Conservation (phyloP, 2,329 filamentous ascomycete genomes). For the Talaromyces sp. region DNA sequence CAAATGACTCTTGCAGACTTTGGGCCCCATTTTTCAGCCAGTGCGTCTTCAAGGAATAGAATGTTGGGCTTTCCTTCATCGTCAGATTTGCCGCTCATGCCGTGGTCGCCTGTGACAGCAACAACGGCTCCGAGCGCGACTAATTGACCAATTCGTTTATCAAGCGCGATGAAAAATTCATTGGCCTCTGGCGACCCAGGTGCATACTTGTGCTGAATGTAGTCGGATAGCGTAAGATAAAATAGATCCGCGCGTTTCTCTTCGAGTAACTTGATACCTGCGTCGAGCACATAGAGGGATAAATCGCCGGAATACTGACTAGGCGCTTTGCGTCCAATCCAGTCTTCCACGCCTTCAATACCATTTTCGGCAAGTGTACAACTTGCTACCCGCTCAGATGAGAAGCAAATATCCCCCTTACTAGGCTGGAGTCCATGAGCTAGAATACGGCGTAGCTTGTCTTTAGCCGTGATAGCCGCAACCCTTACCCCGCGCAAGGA, state of each 20-base stretch:
- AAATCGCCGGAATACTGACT: slow-evolving; percentile 44
- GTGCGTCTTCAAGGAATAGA: slow-evolving; percentile 40
- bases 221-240: slow-evolving; percentile 47
- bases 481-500: slow-evolving; percentile 38
- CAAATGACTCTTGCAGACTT: slow-evolving; percentile 40
- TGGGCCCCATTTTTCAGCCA: slow-evolving; percentile 31
- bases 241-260: slow-evolving; percentile 41
- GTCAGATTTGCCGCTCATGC: slow-evolving; percentile 43
- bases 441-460: slow-evolving; percentile 45
- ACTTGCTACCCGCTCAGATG: slow-evolving; percentile 31
- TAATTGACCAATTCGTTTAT: slow-evolving; percentile 33
- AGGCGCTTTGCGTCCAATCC: slow-evolving; percentile 38
- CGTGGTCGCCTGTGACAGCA: slow-evolving; percentile 44
- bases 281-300: slow-evolving; percentile 45
- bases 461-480: slow-evolving; percentile 46
- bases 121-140: slow-evolving; percentile 36
- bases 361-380: slow-evolving; percentile 35
- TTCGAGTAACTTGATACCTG: slow-evolving; percentile 41
- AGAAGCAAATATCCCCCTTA: slow-evolving; percentile 40
- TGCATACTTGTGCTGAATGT: slow-evolving; percentile 45
- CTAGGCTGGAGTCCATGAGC: slow-evolving; percentile 33
- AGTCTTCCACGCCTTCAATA: slow-evolving; percentile 35
- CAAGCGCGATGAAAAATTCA: slow-evolving; percentile 37
- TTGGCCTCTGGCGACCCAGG: slow-evolving; percentile 37
- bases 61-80: slow-evolving; percentile 37